Base-by-base conservation (phyloP, 768 basidiomycete species). In the Rhodotorula babjevae region DNA sequence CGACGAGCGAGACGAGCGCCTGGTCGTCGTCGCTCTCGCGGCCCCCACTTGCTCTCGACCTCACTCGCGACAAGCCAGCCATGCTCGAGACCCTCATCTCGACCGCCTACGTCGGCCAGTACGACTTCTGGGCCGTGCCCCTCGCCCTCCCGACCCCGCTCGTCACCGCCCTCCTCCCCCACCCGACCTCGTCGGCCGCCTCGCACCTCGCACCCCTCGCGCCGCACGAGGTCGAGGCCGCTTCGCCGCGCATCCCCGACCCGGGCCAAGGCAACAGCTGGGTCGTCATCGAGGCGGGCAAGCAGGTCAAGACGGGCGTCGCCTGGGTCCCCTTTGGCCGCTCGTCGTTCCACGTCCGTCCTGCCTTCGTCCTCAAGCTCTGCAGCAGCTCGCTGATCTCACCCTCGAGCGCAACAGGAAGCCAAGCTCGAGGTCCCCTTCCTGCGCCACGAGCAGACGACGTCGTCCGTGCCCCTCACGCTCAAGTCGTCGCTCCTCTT, bases 341-440 rank as follows among this genome's bases (percentile, higher is more conserved):
- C 36, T 27, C 21, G n/a, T 56, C 65, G 14, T 74, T 74, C 65
- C 63, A 50, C 36, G 68, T 69, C 9, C 25, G 68, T 21, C 40
- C 5, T 16, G n/a, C 29, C 57, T 16, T 16, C 23, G 6, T n/a
- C 31, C 23, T 9, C 27, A 19, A 15, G 16, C 21, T 29, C n/a
- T 31, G 1, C 36, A 8, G 2, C 31, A 36, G 7, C 36, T 25
- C 23, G 50, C 50, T 27, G 23, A 52, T 1, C 25, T 27, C 50
- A 6, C 8, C 49, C 0, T 25, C 18, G 44, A 18, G 14, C 44
- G 12, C 44, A 18, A 46, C 61, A 74, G 68, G 73, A 74, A 70
- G 73, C 73, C n/a, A 74, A 74, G 55, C 61, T 74, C 29, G 73
- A 74, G 53, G 50, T 74, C 3, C 73, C 73, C 15, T 70, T 70